Evolutionary conservation across 2,329 filamentous ascomycete genomes (phyloP), one percentile per base, ranked within the genome.

Genomic region (Cladobotryum mycophilum): DNA sequence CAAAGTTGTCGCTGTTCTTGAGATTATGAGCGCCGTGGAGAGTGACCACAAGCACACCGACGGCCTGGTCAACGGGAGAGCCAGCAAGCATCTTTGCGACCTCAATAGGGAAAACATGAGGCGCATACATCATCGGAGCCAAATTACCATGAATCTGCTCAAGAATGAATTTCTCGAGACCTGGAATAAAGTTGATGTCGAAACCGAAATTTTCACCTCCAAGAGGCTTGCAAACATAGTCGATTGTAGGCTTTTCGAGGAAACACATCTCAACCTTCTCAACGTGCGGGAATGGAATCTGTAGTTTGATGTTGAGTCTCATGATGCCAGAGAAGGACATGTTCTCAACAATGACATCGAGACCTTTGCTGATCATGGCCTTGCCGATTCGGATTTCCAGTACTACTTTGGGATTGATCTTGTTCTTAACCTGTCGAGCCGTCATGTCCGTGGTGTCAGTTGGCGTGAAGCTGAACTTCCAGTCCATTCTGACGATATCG

Each of bases 401-500:
- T 11, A 97, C 89, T 51, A 99, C 78, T 72, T 97, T 99, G 49
- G 93, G 93, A 65, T 99, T 97, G 69, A 97, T 81, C 76, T 96
- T 96, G 76, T 91, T 90, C 75, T 88, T 92, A 63, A 96, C 72
- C 68, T 99, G 93, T 54, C 86, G 83, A 2, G 85, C 76, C 2
- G 93, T 99, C 79, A 99, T 82, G 68, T 99, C 93, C 58, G 88
- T 84, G 3, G 82, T 88, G 68, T 99, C 95, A 59, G 93, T 97
- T 34, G 93, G 93, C 0, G 89, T 97, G 73, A 99, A 99, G 76
- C 92, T 97, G 70, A 99, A 99, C 64, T 95, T 96, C 93, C 93
- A 99, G 67, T 99, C 93, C 93, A 99, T 99, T 63, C 97, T 81
- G 40, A 99, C 89, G 52, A 91, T 85, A 64, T 99, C 93, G 56